These are phyloP conservation scores for Gonapodya sp. DNA, from an alignment of 192 early-diverging fungal genomes.

Conservation along the genomic window DNA sequence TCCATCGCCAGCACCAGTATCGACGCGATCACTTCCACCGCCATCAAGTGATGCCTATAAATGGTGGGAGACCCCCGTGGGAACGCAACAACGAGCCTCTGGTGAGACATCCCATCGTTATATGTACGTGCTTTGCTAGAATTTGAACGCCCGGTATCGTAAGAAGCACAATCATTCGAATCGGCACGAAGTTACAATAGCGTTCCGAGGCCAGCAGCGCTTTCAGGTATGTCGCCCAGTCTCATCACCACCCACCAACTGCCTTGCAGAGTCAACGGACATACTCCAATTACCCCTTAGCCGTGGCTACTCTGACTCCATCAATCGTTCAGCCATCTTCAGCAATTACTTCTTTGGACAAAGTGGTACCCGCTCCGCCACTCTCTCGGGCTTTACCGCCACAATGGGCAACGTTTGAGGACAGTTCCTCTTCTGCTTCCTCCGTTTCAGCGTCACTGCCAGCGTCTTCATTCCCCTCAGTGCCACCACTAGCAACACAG, in stretches of 20 bases:
- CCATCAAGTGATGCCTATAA: not conserved
- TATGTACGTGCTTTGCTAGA: too few relatives aligned
- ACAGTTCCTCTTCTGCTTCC: not conserved
- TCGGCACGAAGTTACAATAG: too few relatives aligned
- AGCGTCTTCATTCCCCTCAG: not conserved
- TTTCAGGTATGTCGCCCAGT: too few relatives aligned
- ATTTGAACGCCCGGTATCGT: too few relatives aligned
- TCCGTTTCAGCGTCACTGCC: not conserved
- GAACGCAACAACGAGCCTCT: not conserved
- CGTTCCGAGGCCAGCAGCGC: too few relatives aligned
- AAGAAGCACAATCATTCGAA: too few relatives aligned
- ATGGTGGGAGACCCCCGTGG: not conserved
- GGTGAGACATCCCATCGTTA: not conserved
- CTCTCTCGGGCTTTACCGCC: not conserved
- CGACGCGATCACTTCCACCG: not conserved
- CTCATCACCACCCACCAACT: too few relatives aligned
- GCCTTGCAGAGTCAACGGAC: too few relatives aligned
- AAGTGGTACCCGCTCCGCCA: not conserved
- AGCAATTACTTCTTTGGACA: too few relatives aligned
- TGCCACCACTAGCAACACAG: not conserved
- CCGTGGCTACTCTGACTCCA: too few relatives aligned
- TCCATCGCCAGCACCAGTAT: not conserved
- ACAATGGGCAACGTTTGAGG: not conserved
- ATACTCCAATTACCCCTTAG: too few relatives aligned
- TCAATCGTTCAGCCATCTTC: too few relatives aligned